A percentile compares a stretch with the other conserved stretches of the same genome.
Conservation (phyloP, 768 basidiomycete species). For the Tricholoma matsutake region DNA sequence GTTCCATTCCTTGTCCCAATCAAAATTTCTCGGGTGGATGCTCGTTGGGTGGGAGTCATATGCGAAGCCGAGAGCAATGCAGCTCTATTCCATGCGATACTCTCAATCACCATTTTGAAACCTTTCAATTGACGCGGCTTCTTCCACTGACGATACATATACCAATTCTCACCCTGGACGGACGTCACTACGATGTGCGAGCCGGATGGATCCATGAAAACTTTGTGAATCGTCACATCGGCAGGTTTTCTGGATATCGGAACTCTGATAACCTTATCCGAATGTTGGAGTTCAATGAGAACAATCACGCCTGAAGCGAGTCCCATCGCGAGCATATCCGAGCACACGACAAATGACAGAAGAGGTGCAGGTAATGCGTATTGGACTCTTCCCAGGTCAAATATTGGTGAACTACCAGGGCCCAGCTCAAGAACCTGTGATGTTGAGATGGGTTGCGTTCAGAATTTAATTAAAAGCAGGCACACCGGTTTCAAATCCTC, state of each 20-base stretch:
- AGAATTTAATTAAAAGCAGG: neutral
- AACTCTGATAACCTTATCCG: constrained; percentile 83
- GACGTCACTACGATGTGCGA: constrained; percentile 88
- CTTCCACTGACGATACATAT: constrained; percentile 63
- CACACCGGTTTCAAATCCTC: constrained; percentile 34
- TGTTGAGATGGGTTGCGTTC: neutral
- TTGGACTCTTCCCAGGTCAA: constrained; percentile 87
- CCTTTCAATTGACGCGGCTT: constrained; percentile 71
- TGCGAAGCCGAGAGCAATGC: constrained; percentile 60
- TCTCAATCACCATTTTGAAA: constrained; percentile 86
- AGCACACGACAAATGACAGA: constrained; percentile 77
- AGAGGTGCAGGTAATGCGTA: constrained; percentile 85
- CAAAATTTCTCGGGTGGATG: constrained; percentile 80
- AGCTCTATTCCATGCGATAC: constrained; percentile 87
- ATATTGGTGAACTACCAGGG: constrained; percentile 54
- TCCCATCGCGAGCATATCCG: constrained; percentile 85
- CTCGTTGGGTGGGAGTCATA: constrained; percentile 35
- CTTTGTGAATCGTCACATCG: constrained; percentile 75
- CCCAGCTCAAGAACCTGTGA: constrained; percentile 29
- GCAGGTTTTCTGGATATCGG: constrained; percentile 68
- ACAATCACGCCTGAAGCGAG: constrained; percentile 73
- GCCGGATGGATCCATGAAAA: constrained; percentile 93
- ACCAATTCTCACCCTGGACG: constrained; percentile 89
- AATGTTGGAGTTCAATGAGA: constrained; percentile 84
- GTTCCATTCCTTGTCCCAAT: constrained; percentile 83